Evolutionary conservation across 2,329 filamentous ascomycete genomes (phyloP), one percentile per base, ranked within the genome.

Genomic region (Emergomyces africanus): DNA sequence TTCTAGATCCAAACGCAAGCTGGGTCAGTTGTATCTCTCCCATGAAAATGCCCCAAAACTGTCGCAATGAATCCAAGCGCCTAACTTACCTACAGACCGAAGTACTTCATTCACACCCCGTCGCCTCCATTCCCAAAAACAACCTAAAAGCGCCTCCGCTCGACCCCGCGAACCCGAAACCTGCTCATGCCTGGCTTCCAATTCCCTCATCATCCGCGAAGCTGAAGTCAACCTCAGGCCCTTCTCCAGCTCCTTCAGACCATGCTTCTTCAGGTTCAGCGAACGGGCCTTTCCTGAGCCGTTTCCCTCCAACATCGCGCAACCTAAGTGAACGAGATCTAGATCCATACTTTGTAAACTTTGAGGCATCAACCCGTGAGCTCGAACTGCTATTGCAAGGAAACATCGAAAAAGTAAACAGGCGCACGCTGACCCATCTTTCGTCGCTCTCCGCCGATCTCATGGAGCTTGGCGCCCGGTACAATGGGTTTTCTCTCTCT

Each of bases 1-100:
- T 99, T 70, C 80, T 99, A 39, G 94, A 99, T 71, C 94, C 95
- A 12, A 97, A 99, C 71, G 91, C 92, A 28, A 97, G 94, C 82
- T 99, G 94, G 94, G 90, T 96, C 83, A 61, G 78, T n/a, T 70
- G 23, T 8, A 33, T 23, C 23, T 9, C 12, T 44, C 37, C 5
- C 10, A 44, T 18, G 9, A 28, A 39, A 6, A 51, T n/a, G 18
- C 10, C 28, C 4, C 28, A 33, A n/a, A 23, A 8, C n/a, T 41
- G 20, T 23, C 35, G 3, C 64, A n/a, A 35, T 20, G 33, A 10
- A 33, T 25, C 30, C 14, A 50, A 53, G 44, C 59, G 41, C 20
- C 20, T 59, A 25, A 37, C 30, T 4, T 37, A 10, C 10, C 30
- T 59, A 33, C 63, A 96, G 91, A 95, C 83, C 70, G 94, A 99